Conservation (phyloP, 306 rosid genomes). For the Vigna nakashimae region DNA sequence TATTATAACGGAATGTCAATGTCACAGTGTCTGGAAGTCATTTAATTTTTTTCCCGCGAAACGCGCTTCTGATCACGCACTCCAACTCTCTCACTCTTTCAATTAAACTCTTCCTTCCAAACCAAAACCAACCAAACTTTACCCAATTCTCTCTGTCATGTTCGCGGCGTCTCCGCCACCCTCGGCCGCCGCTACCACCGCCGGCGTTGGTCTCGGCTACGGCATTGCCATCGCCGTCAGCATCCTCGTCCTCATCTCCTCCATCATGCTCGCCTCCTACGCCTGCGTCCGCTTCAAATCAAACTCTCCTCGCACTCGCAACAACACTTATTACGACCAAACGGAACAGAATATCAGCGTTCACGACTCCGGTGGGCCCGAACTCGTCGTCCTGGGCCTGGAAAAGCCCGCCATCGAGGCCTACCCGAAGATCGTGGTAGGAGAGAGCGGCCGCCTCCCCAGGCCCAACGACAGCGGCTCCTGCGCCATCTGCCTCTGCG, state of each 20-base stretch:
- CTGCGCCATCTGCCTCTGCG: slow-evolving; percentile 66
- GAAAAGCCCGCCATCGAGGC: slow-evolving; percentile 56
- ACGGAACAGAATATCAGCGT: background rate
- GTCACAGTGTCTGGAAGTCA: slow-evolving; percentile 39
- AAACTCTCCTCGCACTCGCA: slow-evolving; percentile 1
- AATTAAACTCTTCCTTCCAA: background rate
- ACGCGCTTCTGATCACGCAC: slow-evolving; percentile 43
- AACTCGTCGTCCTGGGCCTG: slow-evolving; percentile 52
- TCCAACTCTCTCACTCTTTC: slow-evolving; percentile 31
- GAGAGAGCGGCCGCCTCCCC: slow-evolving; percentile 61
- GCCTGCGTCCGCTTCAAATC: slow-evolving; percentile 62
- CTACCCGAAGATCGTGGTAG: slow-evolving; percentile 61
- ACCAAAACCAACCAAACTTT: background rate
- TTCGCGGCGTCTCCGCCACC: slow-evolving; percentile 52
- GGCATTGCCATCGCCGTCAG: slow-evolving; percentile 75
- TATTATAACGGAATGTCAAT: slow-evolving; percentile 27
- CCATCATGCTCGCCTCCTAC: slow-evolving; percentile 75
- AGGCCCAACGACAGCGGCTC: slow-evolving; percentile 53
- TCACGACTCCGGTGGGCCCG: background rate
- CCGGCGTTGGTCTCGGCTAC: slow-evolving; percentile 68
- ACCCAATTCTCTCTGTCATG: slow-evolving; percentile 36
- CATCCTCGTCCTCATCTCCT: slow-evolving; percentile 74
- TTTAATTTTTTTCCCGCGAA: slow-evolving; percentile 61
- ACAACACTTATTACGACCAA: background rate
- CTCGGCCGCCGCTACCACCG: slow-evolving; percentile 37